A percentile compares a stretch with the other conserved stretches of the same genome.
Conservation (phyloP, 495 filamentous ascomycete species). For the Schizothecium vesticola region DNA sequence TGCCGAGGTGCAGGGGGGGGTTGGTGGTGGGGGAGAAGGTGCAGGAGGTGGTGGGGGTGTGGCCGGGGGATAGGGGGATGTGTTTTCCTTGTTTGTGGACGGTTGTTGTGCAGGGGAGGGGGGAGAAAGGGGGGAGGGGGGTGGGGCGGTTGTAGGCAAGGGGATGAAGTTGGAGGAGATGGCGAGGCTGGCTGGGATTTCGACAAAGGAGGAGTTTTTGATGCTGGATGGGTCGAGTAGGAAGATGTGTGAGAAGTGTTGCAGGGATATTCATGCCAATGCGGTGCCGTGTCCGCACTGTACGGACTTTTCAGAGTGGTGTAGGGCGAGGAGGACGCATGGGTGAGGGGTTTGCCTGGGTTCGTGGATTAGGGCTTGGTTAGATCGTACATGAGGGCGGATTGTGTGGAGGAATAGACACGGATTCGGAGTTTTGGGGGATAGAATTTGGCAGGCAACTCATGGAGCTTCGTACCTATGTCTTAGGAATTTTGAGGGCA, state of each 20-base stretch:
- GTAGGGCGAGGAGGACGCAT: neutral
- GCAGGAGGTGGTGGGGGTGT: neutral
- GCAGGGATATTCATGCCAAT: slow-evolving; percentile 7
- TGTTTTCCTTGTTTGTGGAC: slow-evolving; percentile 7
- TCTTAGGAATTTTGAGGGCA: too few relatives aligned
- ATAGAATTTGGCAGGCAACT: neutral
- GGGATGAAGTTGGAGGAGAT: neutral
- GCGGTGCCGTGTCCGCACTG: slow-evolving; percentile 12
- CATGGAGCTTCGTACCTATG: neutral
- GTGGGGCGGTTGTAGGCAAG: neutral
- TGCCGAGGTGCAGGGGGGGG: neutral
- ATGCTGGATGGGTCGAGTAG: slow-evolving; percentile 9
- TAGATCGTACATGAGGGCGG: neutral
- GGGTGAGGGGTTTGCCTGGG: neutral
- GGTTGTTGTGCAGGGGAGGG: neutral
- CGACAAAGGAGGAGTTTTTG: slow-evolving; percentile 1
- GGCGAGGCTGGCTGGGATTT: neutral
- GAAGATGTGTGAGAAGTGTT: slow-evolving; percentile 4
- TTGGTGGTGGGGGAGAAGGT: neutral
- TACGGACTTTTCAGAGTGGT: slow-evolving; percentile 9
- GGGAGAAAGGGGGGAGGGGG: neutral
- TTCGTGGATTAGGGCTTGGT: neutral
- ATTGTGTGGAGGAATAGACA: neutral
- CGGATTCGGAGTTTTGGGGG: neutral
- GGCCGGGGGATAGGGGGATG: slow-evolving; percentile 7